Conservation (phyloP, 2,329 filamentous ascomycete species). For the Massarina eburnea region DNA sequence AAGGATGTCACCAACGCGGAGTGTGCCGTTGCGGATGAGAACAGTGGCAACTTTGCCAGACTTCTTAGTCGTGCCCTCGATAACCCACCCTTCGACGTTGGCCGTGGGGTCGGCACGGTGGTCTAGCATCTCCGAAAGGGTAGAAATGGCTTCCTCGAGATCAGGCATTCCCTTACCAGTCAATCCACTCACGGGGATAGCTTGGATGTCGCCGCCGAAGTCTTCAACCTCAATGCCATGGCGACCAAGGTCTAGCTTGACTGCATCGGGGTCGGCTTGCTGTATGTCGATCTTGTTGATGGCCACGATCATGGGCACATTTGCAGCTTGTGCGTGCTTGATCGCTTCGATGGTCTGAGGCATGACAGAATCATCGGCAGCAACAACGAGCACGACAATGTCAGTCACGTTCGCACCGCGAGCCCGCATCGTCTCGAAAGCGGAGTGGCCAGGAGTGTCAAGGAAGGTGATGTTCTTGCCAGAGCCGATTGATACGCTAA, state of each 20-base stretch:
- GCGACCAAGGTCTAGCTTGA: conserved; percentile 82
- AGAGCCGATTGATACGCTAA: conserved; percentile 79
- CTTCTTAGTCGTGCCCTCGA: conserved; percentile 86
- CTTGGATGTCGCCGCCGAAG: conserved; percentile 90
- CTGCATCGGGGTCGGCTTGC: conserved; percentile 74
- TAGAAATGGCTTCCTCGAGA: conserved; percentile 85
- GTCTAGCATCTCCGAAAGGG: conserved; percentile 86
- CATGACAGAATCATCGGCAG: conserved; percentile 95
- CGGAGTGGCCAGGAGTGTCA: conserved; percentile 93
- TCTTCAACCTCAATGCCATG: conserved; percentile 92
- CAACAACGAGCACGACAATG: conserved; percentile 93
- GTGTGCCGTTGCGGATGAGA: conserved; percentile 82
- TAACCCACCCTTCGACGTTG: conserved; percentile 85
- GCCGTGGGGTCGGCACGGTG: conserved; percentile 78
- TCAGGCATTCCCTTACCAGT: conserved; percentile 90
- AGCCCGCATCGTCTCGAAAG: conserved; percentile 93
- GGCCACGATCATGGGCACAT: conserved; percentile 94
- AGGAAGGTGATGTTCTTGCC: conserved; percentile 94
- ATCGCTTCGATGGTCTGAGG: conserved; percentile 95
- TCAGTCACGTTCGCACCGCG: conserved; percentile 95
- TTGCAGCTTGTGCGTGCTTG: conserved; percentile 84
- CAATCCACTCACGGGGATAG: conserved; percentile 88
- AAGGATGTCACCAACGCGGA: conserved; percentile 77
- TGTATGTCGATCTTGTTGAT: conserved; percentile 97
- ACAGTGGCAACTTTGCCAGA: conserved; percentile 85